Evolutionary conservation across 352 stramenopile genomes (phyloP), one percentile per base, ranked within the genome.

Genomic region (Pythium graminicola): DNA sequence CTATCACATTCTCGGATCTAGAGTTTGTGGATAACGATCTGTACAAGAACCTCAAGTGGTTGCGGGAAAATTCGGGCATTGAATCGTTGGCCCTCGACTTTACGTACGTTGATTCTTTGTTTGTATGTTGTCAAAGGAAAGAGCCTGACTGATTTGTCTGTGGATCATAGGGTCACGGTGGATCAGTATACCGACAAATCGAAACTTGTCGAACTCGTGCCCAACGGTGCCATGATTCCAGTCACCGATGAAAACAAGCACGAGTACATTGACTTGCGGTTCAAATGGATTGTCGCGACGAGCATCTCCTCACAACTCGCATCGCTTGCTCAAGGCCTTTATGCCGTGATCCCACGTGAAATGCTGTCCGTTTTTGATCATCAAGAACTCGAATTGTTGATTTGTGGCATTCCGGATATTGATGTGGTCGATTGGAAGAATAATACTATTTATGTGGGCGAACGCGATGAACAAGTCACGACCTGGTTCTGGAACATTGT

Each of bases 401-500:
- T 99, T 53, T 98, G 92, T 44, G 96, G 96, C 20, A 91, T 99
- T 62, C 96, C 96, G 14, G 91, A 98, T 47, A 98, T 99, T 52
- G 94, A 99, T 65, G 82, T 98, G 44, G 62, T 88, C 36, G 94
- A 99, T 69, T 91, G 97, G 73, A 95, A 98, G 62, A 85, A 86
- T 51, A 95, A 99, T 67, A 99, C 96, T 49, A 95, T 98, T 69
- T 98, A 98, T 77, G 79, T 91, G 38, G 83, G 80, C 33, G 76
- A 89, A 54, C 71, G 71, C 35, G 81, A 91, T 46, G 74, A 89
- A 22, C 86, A 94, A 64, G 84, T 97, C 54, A 97, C 98, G 44
- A 66, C 76, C 26, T 99, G 95, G 95, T 99, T 98, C 65, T 99
- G 96, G 96, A 97, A 97, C 55, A 95, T 97, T 38, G 76, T 99